Percentiles rank a stretch among this genome's conserved stretches.
phyloP scores from a whole-genome alignment of 129 eudicot species.

The Arctium lappa region DNA sequence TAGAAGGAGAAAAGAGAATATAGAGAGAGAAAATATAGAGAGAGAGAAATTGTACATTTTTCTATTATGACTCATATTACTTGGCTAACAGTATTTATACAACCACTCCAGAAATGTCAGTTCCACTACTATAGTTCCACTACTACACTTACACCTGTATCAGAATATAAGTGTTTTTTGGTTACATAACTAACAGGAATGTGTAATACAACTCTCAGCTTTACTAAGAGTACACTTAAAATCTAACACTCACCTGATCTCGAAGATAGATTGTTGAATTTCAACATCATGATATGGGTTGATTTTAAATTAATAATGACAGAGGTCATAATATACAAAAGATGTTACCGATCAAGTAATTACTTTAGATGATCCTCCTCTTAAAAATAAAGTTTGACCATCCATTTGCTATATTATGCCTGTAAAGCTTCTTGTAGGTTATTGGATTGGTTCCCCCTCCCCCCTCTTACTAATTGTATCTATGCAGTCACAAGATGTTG shows the following conservation, averaged over 20 bases:
- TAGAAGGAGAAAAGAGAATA: too few relatives aligned
- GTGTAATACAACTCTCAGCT: too few relatives aligned
- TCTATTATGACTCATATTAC: too few relatives aligned
- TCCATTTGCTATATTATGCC: background rate
- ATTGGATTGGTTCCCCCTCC: background rate
- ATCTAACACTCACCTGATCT: background rate
- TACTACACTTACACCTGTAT: too few relatives aligned
- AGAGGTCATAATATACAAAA: background rate
- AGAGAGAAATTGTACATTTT: too few relatives aligned
- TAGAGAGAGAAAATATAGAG: too few relatives aligned
- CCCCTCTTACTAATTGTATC: conserved; percentile 10
- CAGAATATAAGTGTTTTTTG: background rate
- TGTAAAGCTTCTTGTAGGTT: background rate
- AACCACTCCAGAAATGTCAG: too few relatives aligned
- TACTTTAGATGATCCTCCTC: background rate
- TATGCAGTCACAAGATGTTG: conserved; percentile 92
- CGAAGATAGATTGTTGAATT: background rate
- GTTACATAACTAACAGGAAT: background rate
- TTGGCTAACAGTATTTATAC: too few relatives aligned
- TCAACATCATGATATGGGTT: background rate
- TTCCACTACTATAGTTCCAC: too few relatives aligned
- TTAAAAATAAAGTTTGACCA: conserved; percentile 1
- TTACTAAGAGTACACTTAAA: too few relatives aligned
- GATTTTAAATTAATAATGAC: background rate
- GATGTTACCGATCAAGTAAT: background rate